Conservation (phyloP, 768 basidiomycete genomes). For the Leccinum rimulosum region DNA sequence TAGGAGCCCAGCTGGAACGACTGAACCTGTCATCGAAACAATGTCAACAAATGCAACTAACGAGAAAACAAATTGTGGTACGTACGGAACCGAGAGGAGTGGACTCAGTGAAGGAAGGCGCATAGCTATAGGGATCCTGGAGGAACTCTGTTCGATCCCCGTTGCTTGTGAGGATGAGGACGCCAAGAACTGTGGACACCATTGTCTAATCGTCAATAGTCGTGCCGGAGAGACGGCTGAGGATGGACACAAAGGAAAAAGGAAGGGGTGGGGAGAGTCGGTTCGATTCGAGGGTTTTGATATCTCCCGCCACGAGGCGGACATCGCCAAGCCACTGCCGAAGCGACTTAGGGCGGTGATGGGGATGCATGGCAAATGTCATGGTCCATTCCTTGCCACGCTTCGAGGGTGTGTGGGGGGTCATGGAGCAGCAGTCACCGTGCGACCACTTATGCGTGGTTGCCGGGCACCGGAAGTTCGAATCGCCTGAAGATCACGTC, state of each 20-base stretch:
- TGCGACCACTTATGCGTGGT: slow-evolving; percentile 25
- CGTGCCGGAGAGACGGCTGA: not conserved
- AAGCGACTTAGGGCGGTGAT: slow-evolving; percentile 30
- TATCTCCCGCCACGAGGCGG: slow-evolving; percentile 28
- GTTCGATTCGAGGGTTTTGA: slow-evolving; percentile 26
- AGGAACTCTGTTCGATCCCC: slow-evolving; percentile 68
- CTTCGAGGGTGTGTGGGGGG: slow-evolving; percentile 25
- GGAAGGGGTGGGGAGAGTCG: slow-evolving; percentile 11
- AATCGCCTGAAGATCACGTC: slow-evolving; percentile 26
- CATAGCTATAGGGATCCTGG: slow-evolving; percentile 71
- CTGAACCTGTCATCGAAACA: slow-evolving; percentile 48
- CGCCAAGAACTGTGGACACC: slow-evolving; percentile 55
- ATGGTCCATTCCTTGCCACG: slow-evolving; percentile 29
- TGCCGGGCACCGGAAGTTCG: slow-evolving; percentile 23
- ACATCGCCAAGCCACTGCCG: slow-evolving; percentile 29
- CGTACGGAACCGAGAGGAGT: slow-evolving; percentile 76
- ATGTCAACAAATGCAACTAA: slow-evolving; percentile 6
- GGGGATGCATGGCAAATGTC: slow-evolving; percentile 21
- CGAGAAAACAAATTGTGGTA: not conserved
- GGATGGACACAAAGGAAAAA: slow-evolving; percentile 3
- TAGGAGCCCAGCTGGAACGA: slow-evolving; percentile 61
- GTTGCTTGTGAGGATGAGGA: slow-evolving; percentile 73
- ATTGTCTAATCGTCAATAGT: slow-evolving; percentile 19
- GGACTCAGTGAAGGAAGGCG: slow-evolving; percentile 59
- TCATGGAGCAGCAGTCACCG: slow-evolving; percentile 18